phyloP scores from a whole-genome alignment of 371 early-diverging fungal species.

The Dipsacomyces acuminosporus region DNA sequence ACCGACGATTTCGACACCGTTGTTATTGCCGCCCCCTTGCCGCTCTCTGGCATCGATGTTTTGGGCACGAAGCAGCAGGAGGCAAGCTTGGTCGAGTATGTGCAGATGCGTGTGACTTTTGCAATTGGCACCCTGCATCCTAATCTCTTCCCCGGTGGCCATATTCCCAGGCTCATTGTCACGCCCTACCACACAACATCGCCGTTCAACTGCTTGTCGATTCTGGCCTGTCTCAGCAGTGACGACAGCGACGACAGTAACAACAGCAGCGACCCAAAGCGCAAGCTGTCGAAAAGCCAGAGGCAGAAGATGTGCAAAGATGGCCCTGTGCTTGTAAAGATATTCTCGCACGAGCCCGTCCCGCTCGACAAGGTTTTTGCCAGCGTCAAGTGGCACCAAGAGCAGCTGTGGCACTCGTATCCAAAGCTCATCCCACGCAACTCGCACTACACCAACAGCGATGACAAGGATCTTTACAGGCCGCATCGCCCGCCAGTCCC shows the following conservation, averaged over 20 bases:
- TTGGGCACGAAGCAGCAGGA: constrained; percentile 5
- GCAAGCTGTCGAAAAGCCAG: too few relatives aligned
- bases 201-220: constrained; percentile 32
- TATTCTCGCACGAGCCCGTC: constrained; percentile 21
- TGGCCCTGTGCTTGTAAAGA: constrained; percentile 17
- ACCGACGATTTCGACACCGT: constrained; percentile 15
- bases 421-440: constrained; percentile 22
- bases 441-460: constrained; percentile 3
- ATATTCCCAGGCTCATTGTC: constrained; percentile 15
- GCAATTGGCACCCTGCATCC: constrained; percentile 17
- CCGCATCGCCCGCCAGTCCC: constrained; percentile 4
- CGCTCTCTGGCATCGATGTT: constrained; percentile 10
- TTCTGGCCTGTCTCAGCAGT: constrained; percentile 18
- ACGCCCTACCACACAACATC: constrained; percentile 20
- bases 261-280: too few relatives aligned
- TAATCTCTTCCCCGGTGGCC: constrained; percentile 11
- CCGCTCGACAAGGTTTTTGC: constrained; percentile 6
- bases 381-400: constrained; percentile 17
- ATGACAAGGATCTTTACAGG: not conserved
- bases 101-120: constrained; percentile 28
- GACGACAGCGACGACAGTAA: too few relatives aligned
- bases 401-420: constrained; percentile 23
- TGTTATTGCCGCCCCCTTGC: constrained; percentile 24
- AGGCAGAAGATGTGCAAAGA: not conserved
- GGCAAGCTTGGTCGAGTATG: constrained; percentile 4